Conservation (phyloP, 2,329 filamentous ascomycete genomes). For the Penicillium sp. region DNA sequence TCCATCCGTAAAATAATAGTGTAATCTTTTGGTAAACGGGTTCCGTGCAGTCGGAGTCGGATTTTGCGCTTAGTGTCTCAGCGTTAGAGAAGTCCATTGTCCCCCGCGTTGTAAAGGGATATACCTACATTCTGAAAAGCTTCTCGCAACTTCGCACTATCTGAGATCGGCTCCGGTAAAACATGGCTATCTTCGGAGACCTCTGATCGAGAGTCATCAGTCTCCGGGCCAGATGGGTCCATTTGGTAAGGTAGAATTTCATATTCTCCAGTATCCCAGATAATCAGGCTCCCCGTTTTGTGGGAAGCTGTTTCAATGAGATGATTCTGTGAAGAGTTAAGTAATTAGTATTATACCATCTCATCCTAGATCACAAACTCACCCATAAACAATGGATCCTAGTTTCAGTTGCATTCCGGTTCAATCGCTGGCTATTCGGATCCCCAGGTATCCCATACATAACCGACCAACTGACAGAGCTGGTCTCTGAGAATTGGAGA, state of each 20-base stretch:
- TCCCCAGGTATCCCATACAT: conserved; percentile 64
- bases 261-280: conserved; percentile 65
- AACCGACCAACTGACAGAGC: conserved; percentile 63
- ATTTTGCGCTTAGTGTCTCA: conserved; percentile 51
- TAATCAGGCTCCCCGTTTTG: conserved; percentile 58
- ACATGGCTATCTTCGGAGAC: conserved; percentile 11
- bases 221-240: conserved; percentile 36
- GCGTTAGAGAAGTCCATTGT: background rate
- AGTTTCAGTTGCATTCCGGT: conserved; percentile 63
- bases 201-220: conserved; percentile 35
- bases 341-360: background rate
- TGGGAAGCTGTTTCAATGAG: conserved; percentile 59
- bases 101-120: background rate
- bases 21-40: conserved; percentile 55
- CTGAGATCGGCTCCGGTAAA: conserved; percentile 20
- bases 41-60: conserved; percentile 55
- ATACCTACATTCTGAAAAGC: conserved; percentile 50
- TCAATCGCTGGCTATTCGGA: conserved; percentile 55
- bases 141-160: conserved; percentile 49
- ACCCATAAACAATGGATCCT: conserved; percentile 62
- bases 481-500: conserved; percentile 67
- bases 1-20: conserved; percentile 55
- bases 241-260: conserved; percentile 51
- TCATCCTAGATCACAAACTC: conserved; percentile 21
- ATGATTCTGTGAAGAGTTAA: conserved; percentile 51